A percentile compares a stretch with the other conserved stretches of the same genome.
Conservation (phyloP, 805 yeast species). For the Torulaspora delbrueckii region DNA sequence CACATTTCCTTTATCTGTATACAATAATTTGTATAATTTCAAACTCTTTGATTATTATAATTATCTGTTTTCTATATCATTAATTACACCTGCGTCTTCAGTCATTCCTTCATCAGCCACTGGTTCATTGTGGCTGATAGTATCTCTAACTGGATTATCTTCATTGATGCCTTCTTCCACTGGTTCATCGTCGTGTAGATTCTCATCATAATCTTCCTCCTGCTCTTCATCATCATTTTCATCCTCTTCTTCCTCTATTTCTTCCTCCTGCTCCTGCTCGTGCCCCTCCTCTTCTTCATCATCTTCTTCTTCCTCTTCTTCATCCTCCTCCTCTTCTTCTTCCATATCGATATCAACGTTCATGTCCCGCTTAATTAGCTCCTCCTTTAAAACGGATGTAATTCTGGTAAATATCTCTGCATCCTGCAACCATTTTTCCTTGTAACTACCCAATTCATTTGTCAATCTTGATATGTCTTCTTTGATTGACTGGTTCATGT, state of each 20-base stretch:
- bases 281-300: neutral
- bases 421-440: constrained; percentile 31
- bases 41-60: constrained; percentile 12
- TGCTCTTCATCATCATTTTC: constrained; percentile 8
- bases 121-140: neutral
- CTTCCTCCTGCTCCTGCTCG: neutral
- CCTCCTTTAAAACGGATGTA: constrained; percentile 25
- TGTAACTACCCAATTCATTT: constrained; percentile 22
- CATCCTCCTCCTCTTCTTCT: constrained; percentile 15
- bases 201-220: constrained; percentile 1
- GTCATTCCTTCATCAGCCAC: neutral
- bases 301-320: constrained; percentile 13
- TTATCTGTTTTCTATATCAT: neutral
- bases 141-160: neutral
- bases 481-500: constrained; percentile 24
- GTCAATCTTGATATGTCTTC: constrained; percentile 23
- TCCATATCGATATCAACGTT: constrained; percentile 11
- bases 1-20: constrained; percentile 15
- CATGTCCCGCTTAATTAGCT: constrained; percentile 22
- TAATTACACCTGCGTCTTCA: neutral
- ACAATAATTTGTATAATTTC: constrained; percentile 15
- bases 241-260: constrained; percentile 1
- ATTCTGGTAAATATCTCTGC: constrained; percentile 29
- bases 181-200: constrained; percentile 1
- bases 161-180: constrained; percentile 1